phyloP scores from a whole-genome alignment of 2,329 filamentous ascomycete species.

The Diplodia mutila region DNA sequence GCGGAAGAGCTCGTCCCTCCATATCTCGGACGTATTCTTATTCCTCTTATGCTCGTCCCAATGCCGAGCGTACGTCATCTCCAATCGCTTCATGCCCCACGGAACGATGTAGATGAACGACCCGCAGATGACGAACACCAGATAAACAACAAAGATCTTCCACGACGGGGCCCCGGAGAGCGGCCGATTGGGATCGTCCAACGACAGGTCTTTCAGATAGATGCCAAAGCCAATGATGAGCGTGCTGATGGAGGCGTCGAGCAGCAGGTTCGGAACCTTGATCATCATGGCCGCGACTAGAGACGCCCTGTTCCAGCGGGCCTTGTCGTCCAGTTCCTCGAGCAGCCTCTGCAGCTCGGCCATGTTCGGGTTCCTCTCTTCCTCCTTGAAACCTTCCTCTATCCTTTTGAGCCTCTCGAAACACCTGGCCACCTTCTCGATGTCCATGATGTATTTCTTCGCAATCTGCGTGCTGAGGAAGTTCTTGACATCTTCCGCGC shows the following conservation, averaged over 20 bases:
- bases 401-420: neutral
- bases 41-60: no score
- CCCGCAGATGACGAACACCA: no score
- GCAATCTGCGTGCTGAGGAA: slow-evolving; percentile 14
- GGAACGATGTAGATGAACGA: no score
- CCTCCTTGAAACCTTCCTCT: neutral
- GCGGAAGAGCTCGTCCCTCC: no score
- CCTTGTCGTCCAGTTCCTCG: neutral
- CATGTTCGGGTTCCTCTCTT: neutral
- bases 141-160: no score
- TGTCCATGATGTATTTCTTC: neutral
- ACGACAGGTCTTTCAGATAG: slow-evolving; percentile 11
- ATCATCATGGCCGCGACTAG: slow-evolving; percentile 28
- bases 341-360: neutral
- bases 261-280: slow-evolving; percentile 23
- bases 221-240: slow-evolving; percentile 28
- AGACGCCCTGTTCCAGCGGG: slow-evolving; percentile 1
- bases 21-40: no score
- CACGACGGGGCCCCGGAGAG: no score
- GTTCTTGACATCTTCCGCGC: slow-evolving; percentile 27
- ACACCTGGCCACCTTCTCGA: neutral
- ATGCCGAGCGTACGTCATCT: no score
- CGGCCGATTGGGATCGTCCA: no score
- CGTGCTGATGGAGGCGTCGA: slow-evolving; percentile 25
- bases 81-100: no score